Base-by-base conservation (phyloP, 768 basidiomycete genomes). In the Polyporus arcularius region DNA sequence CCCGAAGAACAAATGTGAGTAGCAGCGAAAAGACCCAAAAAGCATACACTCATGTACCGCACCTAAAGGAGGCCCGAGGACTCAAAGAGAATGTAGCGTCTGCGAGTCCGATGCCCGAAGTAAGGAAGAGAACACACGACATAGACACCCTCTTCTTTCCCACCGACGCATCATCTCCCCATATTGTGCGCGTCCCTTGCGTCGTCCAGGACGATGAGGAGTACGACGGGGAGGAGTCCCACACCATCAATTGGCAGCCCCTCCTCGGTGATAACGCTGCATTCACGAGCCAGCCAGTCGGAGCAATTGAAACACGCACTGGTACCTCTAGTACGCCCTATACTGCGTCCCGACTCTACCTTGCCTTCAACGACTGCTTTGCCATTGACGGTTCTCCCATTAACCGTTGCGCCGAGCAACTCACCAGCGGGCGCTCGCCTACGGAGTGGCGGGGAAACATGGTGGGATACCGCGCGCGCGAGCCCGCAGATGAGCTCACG, bases 401-500 rank as follows among this genome's bases (percentile, higher is more conserved):
- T 26, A 51, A 58, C 49, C 57, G 26, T 41, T 10, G 57, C 57
- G 15, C 40, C 40, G 41, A 21, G 30, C 6, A 8, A 11, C 28
- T 46, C 39, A 45, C 43, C 18, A 31, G 31, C n/a, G 31, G 54
- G 8, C 15, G 43, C 14, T 39, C 57, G 28, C 40, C 12, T 11
- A 15, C 40, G 11, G 7, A 11, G 12, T 43, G 39, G 41, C 46
- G 46, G 9, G 56, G 56, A 12, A 30, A 32, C 9, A 14, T 57
- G 3, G n/a, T 57, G 28, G 56, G 56, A 18, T 57, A 41, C 48
- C 56, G 56, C 39, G 56, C 56, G 9, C 39, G 48, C 39, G 48
- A 50, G 56, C 56, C 56, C n/a, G 40, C 48, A 15, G 28, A 9
- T 16, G 28, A 14, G 48, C 7, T 41, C 49, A 45, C 49, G 16